Percentiles rank a stretch among this genome's conserved stretches.
Evolutionary conservation across 2,329 filamentous ascomycete genomes (phyloP).

Genomic region (Fusarium drepaniforme): DNA sequence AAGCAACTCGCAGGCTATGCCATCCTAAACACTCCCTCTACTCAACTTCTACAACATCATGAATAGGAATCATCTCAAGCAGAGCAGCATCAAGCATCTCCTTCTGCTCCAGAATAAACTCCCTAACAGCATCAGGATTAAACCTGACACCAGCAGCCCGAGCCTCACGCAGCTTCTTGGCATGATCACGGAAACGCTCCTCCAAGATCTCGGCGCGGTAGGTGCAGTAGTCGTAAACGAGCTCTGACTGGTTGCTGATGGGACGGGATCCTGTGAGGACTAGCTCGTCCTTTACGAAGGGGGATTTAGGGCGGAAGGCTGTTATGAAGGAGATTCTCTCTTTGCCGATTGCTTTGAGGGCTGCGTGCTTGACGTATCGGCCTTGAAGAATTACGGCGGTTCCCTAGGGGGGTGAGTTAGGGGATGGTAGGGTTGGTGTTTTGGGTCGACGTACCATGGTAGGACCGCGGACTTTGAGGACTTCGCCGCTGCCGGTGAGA

Average conservation of each 20-base stretch:
- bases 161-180: conserved; percentile 22
- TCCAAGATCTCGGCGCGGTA: conserved; percentile 56
- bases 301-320: conserved; percentile 70
- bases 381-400: conserved; percentile 76
- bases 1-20: neutral
- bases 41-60: conserved; percentile 17
- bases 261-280: conserved; percentile 70
- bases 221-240: conserved; percentile 21
- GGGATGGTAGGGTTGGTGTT: neutral
- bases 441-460: conserved; percentile 62
- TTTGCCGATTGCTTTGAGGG: conserved; percentile 67
- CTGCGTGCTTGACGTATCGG: conserved; percentile 75
- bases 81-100: conserved; percentile 41
- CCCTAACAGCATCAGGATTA: conserved; percentile 21
- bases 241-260: conserved; percentile 56
- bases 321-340: conserved; percentile 77
- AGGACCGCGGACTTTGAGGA: conserved; percentile 70
- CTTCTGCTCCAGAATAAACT: conserved; percentile 40
- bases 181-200: conserved; percentile 56
- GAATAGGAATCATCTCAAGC: conserved; percentile 26
- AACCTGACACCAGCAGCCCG: conserved; percentile 27
- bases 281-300: conserved; percentile 68
- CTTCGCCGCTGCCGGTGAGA: conserved; percentile 63
- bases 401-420: conserved; percentile 56
- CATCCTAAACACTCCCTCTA: neutral